Conservation (phyloP, 78 protist genomes). For the Creolimax fragrantissima region DNA sequence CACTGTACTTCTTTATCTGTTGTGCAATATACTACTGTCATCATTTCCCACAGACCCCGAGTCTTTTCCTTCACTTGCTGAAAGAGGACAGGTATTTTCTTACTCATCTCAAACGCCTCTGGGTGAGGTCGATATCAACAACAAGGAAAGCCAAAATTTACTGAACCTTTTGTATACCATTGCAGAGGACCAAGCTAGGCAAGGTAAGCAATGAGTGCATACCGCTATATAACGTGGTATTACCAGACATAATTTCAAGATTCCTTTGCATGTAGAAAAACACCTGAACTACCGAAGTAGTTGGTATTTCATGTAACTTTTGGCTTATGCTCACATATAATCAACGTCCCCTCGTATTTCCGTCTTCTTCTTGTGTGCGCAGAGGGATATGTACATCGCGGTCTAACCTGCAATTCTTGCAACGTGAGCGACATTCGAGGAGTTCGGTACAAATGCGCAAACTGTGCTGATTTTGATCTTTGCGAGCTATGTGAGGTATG, state of each 20-base stretch:
- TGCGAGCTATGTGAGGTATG: slow-evolving; percentile 23
- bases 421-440: background rate
- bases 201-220: background rate
- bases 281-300: too few species aligned
- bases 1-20: background rate
- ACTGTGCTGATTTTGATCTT: slow-evolving; percentile 24
- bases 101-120: background rate
- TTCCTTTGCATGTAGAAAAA: too few species aligned
- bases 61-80: background rate
- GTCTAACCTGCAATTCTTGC: slow-evolving; percentile 16
- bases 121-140: background rate
- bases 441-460: slow-evolving; percentile 27
- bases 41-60: background rate
- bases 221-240: too few species aligned
- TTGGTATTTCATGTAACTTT: too few species aligned
- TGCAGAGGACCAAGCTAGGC: slow-evolving; percentile 28
- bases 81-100: background rate
- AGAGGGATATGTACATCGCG: slow-evolving; percentile 27
- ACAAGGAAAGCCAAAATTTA: slow-evolving; percentile 15
- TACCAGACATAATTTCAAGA: too few species aligned
- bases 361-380: too few species aligned
- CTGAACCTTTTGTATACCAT: slow-evolving; percentile 4
- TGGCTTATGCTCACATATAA: too few species aligned
- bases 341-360: too few species aligned
- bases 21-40: background rate